Evolutionary conservation across 805 yeast species (phyloP), one percentile per base, ranked within the genome.

Genomic region (Kodamaea neixiangensis): DNA sequence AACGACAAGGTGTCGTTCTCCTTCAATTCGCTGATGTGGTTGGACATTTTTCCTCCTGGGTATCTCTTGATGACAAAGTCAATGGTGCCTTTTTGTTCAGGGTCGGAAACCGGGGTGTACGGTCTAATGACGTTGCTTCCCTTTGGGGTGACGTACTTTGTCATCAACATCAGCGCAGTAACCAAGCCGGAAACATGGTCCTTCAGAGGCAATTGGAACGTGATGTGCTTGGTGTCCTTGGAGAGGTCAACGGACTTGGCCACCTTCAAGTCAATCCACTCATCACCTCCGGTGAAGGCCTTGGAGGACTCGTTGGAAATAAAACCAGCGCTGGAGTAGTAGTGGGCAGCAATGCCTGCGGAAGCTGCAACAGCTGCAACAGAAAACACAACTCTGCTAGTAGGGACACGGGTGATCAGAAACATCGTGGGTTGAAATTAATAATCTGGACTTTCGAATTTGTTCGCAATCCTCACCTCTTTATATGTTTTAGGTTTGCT

Each of bases 41-140:
- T 75, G 48, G 93, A 81, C 82, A 91, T 84, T 73, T 88, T 87
- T 63, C 98, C 97, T 50, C 78, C 81, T 47, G 85, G 87, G 75
- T 94, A 94, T 55, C 76, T 81, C 81, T 94, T 94, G 72, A 94
- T 78, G 53, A 92, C 81, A 58, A 94, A 80, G 53, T 89, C 89
- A 60, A 96, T 75, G 48, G 79, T 67, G 46, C 99, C 99, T 68
- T 79, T 79, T 54, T 79, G 76, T 51, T 82, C 83, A 46, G 78
- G 72, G 62, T 86, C 90, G 38, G 89, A 80, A 45, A 86, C 79
- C 53, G 99, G 99, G 38, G 99, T 94, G 73, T 85, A 86, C 39
- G 91, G 91, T 75, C 97, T 86, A 56, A 94, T 76, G 46, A 93
- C 97, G 64, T 84, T 83, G 72, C 76, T 82, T 58, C 97, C 98